Evolutionary conservation across 345 rosid genomes (phyloP), one percentile per base, ranked within the genome.

Genomic region (Sonneratia caseolaris): DNA sequence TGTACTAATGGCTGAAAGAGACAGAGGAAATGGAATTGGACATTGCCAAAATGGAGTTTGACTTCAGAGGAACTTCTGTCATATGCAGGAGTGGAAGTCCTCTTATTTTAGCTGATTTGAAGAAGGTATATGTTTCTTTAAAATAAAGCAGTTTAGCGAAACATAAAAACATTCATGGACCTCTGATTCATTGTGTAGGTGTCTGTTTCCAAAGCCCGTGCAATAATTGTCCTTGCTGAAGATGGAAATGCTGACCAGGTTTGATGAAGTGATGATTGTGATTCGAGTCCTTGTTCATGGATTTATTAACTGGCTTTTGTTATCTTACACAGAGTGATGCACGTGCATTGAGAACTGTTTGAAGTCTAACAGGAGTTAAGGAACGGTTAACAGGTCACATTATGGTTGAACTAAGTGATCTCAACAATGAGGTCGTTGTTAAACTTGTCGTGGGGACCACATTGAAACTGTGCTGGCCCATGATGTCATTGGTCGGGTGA

Each of bases 181-280:
- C 61, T 47, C 16, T 66, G 22, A 66, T 71, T 59, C 51, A 48
- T 57, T 76, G 22, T 74, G 69, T 61, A 89, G 94, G 90, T 89
- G 51, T 89, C 94, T 64, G 94, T 89, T 74, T 89, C 91, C 72
- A 89, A 87, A 78, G 89, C 89, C 68, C 86, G 88, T 75, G 88
- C 91, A 51, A 82, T 89, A 76, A 43, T 89, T 74, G 89, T 89
- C 75, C 89, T 89, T 70, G 94, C 94, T 66, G 88, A 81, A 57
- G 94, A 87, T 70, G 94, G 91, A 78, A 89, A 89, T 81, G 94
- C 94, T 74, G 91, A 89, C 75, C 94, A 89, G 94, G 94, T 89
- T 74, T 78, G 61, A 72, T 76, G 78, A 43, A 75, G 57, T 74
- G 51, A 42, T 76, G 9, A 19, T 42, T 57, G 65, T 70, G 48